Conservation (phyloP, 2,329 filamentous ascomycete genomes). For the Aaosphaeria pasadenensis region DNA sequence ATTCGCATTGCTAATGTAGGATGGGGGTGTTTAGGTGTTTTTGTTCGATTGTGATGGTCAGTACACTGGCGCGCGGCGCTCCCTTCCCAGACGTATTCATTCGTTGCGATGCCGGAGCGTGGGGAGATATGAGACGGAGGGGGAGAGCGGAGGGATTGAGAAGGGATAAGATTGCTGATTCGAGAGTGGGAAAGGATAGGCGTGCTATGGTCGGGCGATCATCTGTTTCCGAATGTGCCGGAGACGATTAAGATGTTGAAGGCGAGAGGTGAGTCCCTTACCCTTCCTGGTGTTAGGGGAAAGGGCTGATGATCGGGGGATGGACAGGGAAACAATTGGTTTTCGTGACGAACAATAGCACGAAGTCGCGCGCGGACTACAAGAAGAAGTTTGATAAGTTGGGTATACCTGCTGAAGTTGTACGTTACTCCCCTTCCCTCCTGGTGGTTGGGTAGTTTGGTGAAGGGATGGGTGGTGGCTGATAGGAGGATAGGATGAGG, state of each 20-base stretch:
- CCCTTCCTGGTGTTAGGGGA: neutral
- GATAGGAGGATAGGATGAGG: conserved; percentile 64
- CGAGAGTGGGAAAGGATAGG: conserved; percentile 56
- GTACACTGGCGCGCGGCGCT: conserved; percentile 14
- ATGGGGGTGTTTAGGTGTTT: conserved; percentile 63
- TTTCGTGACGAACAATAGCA: conserved; percentile 99
- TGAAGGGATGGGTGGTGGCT: conserved; percentile 1
- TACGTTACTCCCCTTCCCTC: conserved; percentile 25
- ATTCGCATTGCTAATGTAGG: neutral
- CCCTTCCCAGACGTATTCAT: neutral
- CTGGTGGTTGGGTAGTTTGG: neutral
- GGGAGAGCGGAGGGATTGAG: neutral
- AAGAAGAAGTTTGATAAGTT: conserved; percentile 82
- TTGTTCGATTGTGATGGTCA: conserved; percentile 96
- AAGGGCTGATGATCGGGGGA: neutral
- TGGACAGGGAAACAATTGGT: conserved; percentile 80
- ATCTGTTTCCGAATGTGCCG: conserved; percentile 78
- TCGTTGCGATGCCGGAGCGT: conserved; percentile 7
- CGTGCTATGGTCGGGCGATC: conserved; percentile 94
- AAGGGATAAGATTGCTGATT: conserved; percentile 26
- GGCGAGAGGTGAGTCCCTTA: conserved; percentile 61
- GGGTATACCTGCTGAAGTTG: conserved; percentile 72
- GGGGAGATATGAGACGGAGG: neutral
- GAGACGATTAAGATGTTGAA: conserved; percentile 83
- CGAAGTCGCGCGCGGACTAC: conserved; percentile 90